Percentiles rank a stretch among this genome's conserved stretches.
Conservation (phyloP, 2,329 filamentous ascomycete genomes). For the Emydomyces testavorans region DNA sequence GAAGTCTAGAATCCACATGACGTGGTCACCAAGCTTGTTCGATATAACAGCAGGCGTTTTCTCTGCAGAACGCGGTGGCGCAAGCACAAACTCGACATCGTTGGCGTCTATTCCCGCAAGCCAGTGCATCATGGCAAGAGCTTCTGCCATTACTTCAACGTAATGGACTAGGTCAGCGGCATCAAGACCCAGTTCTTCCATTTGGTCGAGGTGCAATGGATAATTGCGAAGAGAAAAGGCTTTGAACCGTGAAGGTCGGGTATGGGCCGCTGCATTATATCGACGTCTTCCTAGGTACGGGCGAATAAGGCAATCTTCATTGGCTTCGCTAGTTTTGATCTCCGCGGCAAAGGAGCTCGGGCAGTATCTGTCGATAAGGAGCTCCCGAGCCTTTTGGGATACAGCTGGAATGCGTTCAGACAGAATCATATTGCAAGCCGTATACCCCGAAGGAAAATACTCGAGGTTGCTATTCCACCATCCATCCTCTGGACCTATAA, state of each 20-base stretch:
- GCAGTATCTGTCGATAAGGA: constrained; percentile 29
- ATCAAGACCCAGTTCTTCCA: constrained; percentile 34
- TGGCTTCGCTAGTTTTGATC: constrained; percentile 25
- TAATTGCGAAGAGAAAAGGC: constrained; percentile 39
- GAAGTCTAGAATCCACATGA: constrained; percentile 41
- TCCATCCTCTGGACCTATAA: constrained; percentile 16
- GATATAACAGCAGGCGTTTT: constrained; percentile 1
- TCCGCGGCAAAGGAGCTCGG: constrained; percentile 17
- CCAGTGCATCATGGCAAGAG: constrained; percentile 44
- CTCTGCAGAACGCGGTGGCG: constrained; percentile 10
- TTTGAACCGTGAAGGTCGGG: constrained; percentile 19
- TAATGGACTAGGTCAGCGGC: constrained; percentile 23
- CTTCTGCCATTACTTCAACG: constrained; percentile 39
- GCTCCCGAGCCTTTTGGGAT: constrained; percentile 18
- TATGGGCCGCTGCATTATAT: too few relatives aligned
- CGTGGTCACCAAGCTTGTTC: constrained; percentile 25
- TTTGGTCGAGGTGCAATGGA: constrained; percentile 41
- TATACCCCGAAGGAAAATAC: constrained; percentile 23
- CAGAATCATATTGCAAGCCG: constrained; percentile 27
- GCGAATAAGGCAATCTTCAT: constrained; percentile 41
- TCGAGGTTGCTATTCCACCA: constrained; percentile 24
- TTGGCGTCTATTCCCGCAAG: constrained; percentile 38
- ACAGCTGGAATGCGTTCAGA: constrained; percentile 30
- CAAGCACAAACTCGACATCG: constrained; percentile 47
- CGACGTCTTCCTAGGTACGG: constrained; percentile 38